phyloP scores from a whole-genome alignment of 179 eudicot genomes.

The Spinacia oleracea region DNA sequence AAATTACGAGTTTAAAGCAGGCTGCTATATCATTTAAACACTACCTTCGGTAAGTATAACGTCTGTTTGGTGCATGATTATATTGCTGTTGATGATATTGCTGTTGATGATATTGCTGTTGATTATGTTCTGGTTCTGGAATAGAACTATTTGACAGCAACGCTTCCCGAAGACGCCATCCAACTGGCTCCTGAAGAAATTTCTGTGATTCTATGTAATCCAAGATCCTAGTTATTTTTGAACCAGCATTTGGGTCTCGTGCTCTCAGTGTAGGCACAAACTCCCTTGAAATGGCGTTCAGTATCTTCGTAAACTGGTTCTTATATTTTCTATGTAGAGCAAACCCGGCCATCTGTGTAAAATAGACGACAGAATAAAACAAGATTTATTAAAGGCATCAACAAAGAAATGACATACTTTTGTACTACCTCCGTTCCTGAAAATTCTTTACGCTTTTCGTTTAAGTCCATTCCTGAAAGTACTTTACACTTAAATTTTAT shows the following conservation, averaged over 20 bases:
- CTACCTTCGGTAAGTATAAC: conserved; percentile 21
- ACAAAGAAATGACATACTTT: not conserved
- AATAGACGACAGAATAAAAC: not conserved
- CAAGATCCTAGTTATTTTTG: conserved; percentile 41
- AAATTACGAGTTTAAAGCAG: not conserved
- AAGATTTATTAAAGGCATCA: not conserved
- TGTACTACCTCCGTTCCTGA: no score
- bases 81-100: conserved; percentile 18
- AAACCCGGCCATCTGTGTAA: conserved; percentile 81
- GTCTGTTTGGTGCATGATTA: conserved; percentile 16
- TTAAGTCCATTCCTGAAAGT: no score
- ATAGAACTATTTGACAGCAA: conserved; percentile 36
- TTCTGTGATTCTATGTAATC: conserved; percentile 55
- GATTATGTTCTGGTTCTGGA: conserved; percentile 19
- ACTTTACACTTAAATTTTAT: no score
- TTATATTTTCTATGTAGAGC: conserved; percentile 64
- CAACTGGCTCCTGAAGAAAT: conserved; percentile 66
- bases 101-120: conserved; percentile 26
- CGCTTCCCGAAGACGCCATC: conserved; percentile 49
- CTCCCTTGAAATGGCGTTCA: conserved; percentile 48
- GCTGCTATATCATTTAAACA: not conserved
- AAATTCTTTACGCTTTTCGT: no score
- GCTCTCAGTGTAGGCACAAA: conserved; percentile 50
- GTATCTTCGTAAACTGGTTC: conserved; percentile 68
- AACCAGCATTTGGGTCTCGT: conserved; percentile 33